Conservation (phyloP, 2,329 filamentous ascomycete species). For the Elsinoe arachidis region DNA sequence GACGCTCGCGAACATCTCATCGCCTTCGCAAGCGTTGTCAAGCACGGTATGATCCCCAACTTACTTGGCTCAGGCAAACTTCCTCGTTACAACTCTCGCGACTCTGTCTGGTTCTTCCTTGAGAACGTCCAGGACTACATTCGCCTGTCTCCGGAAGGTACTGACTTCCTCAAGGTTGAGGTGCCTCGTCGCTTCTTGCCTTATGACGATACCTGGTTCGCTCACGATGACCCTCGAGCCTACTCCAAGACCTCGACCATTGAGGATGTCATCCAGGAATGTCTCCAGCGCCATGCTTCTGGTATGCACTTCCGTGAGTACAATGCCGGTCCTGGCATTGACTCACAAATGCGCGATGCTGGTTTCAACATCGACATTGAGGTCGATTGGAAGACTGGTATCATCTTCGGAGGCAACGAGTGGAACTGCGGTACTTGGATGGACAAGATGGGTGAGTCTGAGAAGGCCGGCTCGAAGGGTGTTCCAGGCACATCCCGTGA, state of each 20-base stretch:
- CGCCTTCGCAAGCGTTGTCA: constrained; percentile 90
- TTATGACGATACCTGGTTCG: constrained; percentile 93
- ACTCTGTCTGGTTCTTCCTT: constrained; percentile 96
- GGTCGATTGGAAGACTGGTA: constrained; percentile 82
- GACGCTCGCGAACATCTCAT: constrained; percentile 91
- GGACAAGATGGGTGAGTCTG: constrained; percentile 99
- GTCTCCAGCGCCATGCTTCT: constrained; percentile 79
- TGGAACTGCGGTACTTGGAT: constrained; percentile 98
- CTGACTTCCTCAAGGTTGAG: constrained; percentile 63
- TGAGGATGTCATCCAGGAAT: constrained; percentile 85
- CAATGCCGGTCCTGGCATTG: constrained; percentile 80
- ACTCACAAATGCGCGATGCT: constrained; percentile 84
- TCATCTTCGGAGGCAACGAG: constrained; percentile 91
- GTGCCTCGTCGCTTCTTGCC: constrained; percentile 82
- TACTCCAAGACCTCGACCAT: constrained; percentile 80
- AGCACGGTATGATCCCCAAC: constrained; percentile 98
- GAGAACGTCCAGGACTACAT: constrained; percentile 93
- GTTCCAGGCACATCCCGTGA: constrained; percentile 94
- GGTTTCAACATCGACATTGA: constrained; percentile 89
- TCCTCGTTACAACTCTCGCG: constrained; percentile 89
- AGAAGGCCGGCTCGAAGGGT: constrained; percentile 82
- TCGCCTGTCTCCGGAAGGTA: constrained; percentile 68
- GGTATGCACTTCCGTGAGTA: constrained; percentile 91
- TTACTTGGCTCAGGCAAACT: constrained; percentile 75
- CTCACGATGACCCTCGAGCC: constrained; percentile 67